phyloP scores from a whole-genome alignment of 2,329 filamentous ascomycete species.

The Berkeleyomyces rouxiae region DNA sequence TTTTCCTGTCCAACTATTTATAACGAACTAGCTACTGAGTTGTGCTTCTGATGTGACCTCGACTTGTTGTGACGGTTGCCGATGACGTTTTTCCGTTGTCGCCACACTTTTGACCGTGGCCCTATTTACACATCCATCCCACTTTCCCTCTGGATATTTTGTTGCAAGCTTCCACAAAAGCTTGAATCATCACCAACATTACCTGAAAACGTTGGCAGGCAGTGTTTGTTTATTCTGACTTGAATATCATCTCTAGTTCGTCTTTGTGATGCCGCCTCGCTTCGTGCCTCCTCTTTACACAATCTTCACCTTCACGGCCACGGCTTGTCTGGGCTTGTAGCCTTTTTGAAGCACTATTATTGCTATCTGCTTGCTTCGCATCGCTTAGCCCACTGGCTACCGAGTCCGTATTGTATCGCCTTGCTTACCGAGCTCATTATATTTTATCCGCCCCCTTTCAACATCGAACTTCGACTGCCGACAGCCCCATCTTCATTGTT shows the following conservation, averaged over 20 bases:
- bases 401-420: not conserved
- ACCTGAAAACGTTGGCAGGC: not conserved
- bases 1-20: too few relatives aligned
- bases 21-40: not conserved
- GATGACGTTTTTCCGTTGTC: not conserved
- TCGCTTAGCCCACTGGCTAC: not conserved
- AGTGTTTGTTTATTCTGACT: too few relatives aligned
- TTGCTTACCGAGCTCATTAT: not conserved
- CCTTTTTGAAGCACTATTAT: not conserved
- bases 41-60: not conserved
- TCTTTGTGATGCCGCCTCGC: too few relatives aligned
- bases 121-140: conserved; percentile 2
- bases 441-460: not conserved
- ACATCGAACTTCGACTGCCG: not conserved
- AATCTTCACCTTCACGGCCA: not conserved
- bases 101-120: conserved; percentile 1
- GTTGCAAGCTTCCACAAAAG: not conserved
- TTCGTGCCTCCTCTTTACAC: not conserved
- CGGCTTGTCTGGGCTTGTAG: not conserved
- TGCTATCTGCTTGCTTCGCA: not conserved
- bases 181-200: not conserved
- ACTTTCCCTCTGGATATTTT: conserved; percentile 2
- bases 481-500: not conserved
- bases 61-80: too few relatives aligned
- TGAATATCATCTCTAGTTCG: too few relatives aligned